A percentile compares a stretch with the other conserved stretches of the same genome.
Conservation (phyloP, 768 basidiomycete genomes). For the Boletus sp. region DNA sequence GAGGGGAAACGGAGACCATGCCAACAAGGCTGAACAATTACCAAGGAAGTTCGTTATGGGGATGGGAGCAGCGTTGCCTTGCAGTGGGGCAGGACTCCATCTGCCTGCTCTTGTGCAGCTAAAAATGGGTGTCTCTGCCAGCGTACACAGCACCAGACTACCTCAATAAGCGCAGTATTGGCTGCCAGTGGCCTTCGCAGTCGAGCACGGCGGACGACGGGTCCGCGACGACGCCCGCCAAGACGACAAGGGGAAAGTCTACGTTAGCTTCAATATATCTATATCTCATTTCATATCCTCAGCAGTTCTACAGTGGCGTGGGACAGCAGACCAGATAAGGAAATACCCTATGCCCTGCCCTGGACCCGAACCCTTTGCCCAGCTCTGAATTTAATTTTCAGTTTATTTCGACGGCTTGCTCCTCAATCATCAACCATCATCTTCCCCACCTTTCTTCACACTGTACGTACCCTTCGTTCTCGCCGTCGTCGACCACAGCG, state of each 20-base stretch:
- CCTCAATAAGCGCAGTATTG: not conserved
- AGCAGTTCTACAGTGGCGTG: slow-evolving; percentile 27
- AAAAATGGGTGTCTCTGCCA: slow-evolving; percentile 5
- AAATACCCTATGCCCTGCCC: slow-evolving; percentile 37
- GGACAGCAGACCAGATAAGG: slow-evolving; percentile 7
- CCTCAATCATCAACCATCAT: slow-evolving; percentile 46
- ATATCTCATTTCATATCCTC: slow-evolving; percentile 6
- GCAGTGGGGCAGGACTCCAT: not conserved
- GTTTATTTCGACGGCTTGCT: slow-evolving; percentile 46
- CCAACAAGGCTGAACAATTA: slow-evolving; percentile 17
- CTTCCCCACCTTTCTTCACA: slow-evolving; percentile 36
- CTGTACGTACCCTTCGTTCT: slow-evolving; percentile 39
- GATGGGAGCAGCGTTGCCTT: not conserved
- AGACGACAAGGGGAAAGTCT: not conserved
- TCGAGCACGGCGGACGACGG: not conserved
- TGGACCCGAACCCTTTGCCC: slow-evolving; percentile 69
- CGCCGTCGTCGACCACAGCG: slow-evolving; percentile 31
- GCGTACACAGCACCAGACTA: not conserved
- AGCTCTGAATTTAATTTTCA: slow-evolving; percentile 63
- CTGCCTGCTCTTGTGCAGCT: slow-evolving; percentile 1
- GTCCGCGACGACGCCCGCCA: slow-evolving; percentile 1
- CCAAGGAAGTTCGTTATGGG: slow-evolving; percentile 5
- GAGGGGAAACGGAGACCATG: slow-evolving; percentile 18
- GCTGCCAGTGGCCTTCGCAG: no score
- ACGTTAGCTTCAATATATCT: slow-evolving; percentile 1